Evolutionary conservation across 345 rosid species (phyloP), one percentile per base, ranked within the genome.

Genomic region (Mercurialis annua): DNA sequence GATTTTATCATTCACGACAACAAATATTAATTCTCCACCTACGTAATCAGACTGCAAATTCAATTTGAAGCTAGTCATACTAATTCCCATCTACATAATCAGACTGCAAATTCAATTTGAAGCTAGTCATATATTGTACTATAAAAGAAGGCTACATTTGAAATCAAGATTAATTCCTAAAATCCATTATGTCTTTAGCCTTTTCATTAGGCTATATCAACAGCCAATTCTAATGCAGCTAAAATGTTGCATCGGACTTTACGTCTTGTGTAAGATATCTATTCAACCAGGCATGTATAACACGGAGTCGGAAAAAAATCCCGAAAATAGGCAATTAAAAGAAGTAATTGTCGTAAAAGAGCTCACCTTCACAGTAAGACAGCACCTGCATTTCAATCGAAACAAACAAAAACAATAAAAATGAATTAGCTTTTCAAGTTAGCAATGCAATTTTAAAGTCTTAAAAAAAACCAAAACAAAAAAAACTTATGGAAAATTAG

Each of bases 281-380:
- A n/a, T n/a, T n/a, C n/a, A n/a, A n/a, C n/a, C n/a, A n/a, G n/a
- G n/a, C n/a, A n/a, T n/a, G n/a, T n/a, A n/a, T n/a, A n/a, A n/a
- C n/a, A n/a, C n/a, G n/a, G n/a, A n/a, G n/a, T n/a, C n/a, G n/a
- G 57, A 24, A 14, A 27, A 15, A 12, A 27, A 26, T 29, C 21
- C 9, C 0, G 59, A 55, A 11, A 16, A 40, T 40, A 40, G 1
- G 11, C 33, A 14, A 15, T 55, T 59, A n/a, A 59, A 0, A 20
- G 47, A 5, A 38, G 64, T 31, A n/a, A 62, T 30, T 3, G 21
- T 31, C 34, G 23, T 20, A 7, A 14, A 40, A 40, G 10, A 40
- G 49, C 70, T 76, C 76, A 92, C 97, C 92, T 90, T 90, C 55
- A 93, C 98, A 8, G 90, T 93, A 68, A 93, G 92, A 78, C 98